Evolutionary conservation across 2,329 filamentous ascomycete genomes (phyloP), one percentile per base, ranked within the genome.

Genomic region (Fragosphaeria purpurea): DNA sequence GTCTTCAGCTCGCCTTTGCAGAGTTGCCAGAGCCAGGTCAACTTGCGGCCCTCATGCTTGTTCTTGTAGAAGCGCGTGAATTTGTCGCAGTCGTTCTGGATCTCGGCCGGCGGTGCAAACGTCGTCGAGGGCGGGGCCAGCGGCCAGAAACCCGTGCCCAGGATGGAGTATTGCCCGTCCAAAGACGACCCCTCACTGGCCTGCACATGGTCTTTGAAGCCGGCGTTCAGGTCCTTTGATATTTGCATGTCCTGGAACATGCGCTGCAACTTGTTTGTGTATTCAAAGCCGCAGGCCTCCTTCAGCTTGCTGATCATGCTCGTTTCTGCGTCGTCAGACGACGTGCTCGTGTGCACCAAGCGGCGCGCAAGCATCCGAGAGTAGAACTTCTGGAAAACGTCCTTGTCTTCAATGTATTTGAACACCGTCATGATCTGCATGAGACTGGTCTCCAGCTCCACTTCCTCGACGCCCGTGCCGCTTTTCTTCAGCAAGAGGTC

Each of bases 161-260:
- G 76, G 56, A 98, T 86, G 42, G 94, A 87, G 70, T 95, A 98
- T 46, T 85, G 82, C 6, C 93, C 88, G 63, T 98, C 93, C 40
- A 90, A 75, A 22, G 83, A 73, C 71, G 87, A 88, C 12, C 81
- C 80, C 41, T 88, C 75, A 4, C 79, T 65, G n/a, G 74, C 73
- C 59, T 77, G 77, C 9, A 77, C 71, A 60, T 90, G 83, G 66
- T 89, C 87, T 61, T 87, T 85, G 74, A 94, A 98, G 34, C 85
- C 83, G 45, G 80, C 79, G 67, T 98, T 98, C 44, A 98, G 78
- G 69, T 98, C 93, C 70, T 96, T 96, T 56, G 91, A 97, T 47
- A 95, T 95, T 67, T 98, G 93, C 75, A 98, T 96, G 64, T 98
- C 93, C 67, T 97, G 91, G 79, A 97, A 98, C 93, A 98, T 98